A percentile compares a stretch with the other conserved stretches of the same genome.
These are phyloP conservation scores for Zygnema circumcarinatum DNA, from an alignment of 139 green algal genomes.

Conservation along the genomic window DNA sequence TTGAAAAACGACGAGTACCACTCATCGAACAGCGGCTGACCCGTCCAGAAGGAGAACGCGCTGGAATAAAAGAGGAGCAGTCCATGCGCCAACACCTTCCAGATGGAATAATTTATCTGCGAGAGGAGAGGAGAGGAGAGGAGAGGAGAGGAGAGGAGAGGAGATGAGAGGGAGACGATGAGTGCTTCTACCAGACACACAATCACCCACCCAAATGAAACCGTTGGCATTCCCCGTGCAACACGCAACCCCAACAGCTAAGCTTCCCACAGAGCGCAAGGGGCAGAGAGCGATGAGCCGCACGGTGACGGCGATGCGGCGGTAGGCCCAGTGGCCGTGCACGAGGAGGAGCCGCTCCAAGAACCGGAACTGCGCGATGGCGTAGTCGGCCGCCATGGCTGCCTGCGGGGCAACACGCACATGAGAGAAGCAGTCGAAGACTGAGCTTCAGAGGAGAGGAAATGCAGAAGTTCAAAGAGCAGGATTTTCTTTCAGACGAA, in stretches of 20 bases:
- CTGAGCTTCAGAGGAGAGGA: neutral
- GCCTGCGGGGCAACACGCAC: slow-evolving; percentile 58
- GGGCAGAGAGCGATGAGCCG: neutral
- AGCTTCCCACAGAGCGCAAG: slow-evolving; percentile 1
- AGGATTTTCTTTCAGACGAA: too few species aligned
- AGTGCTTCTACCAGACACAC: too few species aligned
- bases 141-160: neutral
- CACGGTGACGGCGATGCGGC: slow-evolving; percentile 75
- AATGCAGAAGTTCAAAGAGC: neutral
- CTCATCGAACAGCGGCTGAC: slow-evolving; percentile 57
- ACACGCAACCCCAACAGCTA: neutral
- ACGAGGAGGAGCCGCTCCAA: slow-evolving; percentile 89
- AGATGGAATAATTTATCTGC: slow-evolving; percentile 90
- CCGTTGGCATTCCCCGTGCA: neutral
- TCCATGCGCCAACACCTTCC: slow-evolving; percentile 96
- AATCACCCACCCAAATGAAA: too few species aligned
- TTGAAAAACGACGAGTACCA: slow-evolving; percentile 69
- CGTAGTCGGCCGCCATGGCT: slow-evolving; percentile 89
- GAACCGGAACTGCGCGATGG: slow-evolving; percentile 92
- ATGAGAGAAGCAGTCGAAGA: neutral
- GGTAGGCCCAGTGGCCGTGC: slow-evolving; percentile 87
- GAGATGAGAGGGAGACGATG: neutral
- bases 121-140: neutral
- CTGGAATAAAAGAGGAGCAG: slow-evolving; percentile 74
- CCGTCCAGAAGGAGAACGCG: slow-evolving; percentile 32